phyloP scores from a whole-genome alignment of 1,284 basidiomycete genomes.

The Bondarzewia mesenterica region DNA sequence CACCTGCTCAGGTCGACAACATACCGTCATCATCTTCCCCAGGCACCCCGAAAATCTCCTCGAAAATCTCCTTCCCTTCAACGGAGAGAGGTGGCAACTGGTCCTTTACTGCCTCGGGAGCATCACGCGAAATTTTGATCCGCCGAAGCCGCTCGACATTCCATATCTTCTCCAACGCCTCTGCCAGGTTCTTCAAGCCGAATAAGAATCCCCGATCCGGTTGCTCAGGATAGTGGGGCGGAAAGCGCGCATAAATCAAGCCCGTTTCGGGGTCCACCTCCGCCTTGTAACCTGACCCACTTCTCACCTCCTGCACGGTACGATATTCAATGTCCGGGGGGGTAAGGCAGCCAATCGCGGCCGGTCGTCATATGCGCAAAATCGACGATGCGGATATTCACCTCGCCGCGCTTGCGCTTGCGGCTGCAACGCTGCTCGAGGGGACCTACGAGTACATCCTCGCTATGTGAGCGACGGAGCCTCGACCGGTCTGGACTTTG shows the following conservation, averaged over 20 bases:
- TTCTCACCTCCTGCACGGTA: slow-evolving; percentile 37
- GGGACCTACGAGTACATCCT: slow-evolving; percentile 63
- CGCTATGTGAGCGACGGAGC: slow-evolving; percentile 67
- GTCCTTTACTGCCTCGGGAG: slow-evolving; percentile 33
- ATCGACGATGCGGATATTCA: slow-evolving; percentile 95
- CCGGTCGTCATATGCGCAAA: slow-evolving; percentile 99
- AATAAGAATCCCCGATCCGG: slow-evolving; percentile 94
- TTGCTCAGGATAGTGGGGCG: slow-evolving; percentile 81
- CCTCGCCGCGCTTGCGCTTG: slow-evolving; percentile 76
- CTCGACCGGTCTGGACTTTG: slow-evolving; percentile 30
- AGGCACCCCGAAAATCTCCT: slow-evolving; percentile 59
- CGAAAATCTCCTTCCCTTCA: slow-evolving; percentile 71
- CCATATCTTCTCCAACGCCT: slow-evolving; percentile 76
- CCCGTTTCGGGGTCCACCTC: slow-evolving; percentile 75
- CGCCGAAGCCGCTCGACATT: slow-evolving; percentile 69
- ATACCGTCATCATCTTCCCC: slow-evolving; percentile 61
- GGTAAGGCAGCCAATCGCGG: slow-evolving; percentile 75
- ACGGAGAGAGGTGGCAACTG: slow-evolving; percentile 56
- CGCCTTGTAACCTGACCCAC: slow-evolving; percentile 74
- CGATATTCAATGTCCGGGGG: slow-evolving; percentile 32
- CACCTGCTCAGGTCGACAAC: slow-evolving; percentile 52
- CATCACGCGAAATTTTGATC: slow-evolving; percentile 56
- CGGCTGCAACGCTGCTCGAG: slow-evolving; percentile 50
- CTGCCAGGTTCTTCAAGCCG: slow-evolving; percentile 78
- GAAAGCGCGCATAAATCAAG: slow-evolving; percentile 80